Evolutionary conservation across 1,284 basidiomycete species (phyloP), one percentile per base, ranked within the genome.

Genomic region (Marasmius oreades): DNA sequence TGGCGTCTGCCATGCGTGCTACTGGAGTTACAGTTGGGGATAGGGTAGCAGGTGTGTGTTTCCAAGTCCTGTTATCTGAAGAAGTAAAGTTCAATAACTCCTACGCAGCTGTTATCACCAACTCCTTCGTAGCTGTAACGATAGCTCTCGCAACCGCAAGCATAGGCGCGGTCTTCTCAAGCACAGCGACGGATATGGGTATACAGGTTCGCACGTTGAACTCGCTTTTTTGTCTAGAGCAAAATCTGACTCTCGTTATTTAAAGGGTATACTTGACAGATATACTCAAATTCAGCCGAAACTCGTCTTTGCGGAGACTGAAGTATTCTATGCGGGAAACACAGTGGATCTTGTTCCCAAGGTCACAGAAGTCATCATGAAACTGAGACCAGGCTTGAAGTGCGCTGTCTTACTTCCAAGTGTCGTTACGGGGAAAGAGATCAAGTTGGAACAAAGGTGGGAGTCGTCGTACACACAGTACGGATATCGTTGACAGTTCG

Each of bases 111-210:
- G 79, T 88, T 36, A 73, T 86, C 26, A 80, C 84, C 28, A 88
- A 89, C 63, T 79, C 79, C 1, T 73, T 83, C 50, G 73, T 73
- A 12, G 77, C 79, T 10, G 70, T 88, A 12, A 78, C 79, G 6
- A 73, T 87, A 59, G 83, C 81, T 23, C 73, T 89, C 7, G 86
- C 86, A 1, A 72, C 81, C 0, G 75, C 83, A 11, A 85, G 82
- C 60, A 71, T 85, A 34, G 87, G 87, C 26, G 86, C 76, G 2
- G 77, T 88, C 37, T 86, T 82, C 64, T 85, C 85, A 0, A 82
- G 79, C 55, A 86, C 85, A 0, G 83, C 85, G 28, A 83, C 85
- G 5, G 87, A 89, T 63, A 88, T 89, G 85, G 85, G 86, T 23
- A 73, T 76, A 10, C 77, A 82, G 66, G 81, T 80, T 61, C 5